Conservation (phyloP, 306 rosid species). For the Mimosa pudica region DNA sequence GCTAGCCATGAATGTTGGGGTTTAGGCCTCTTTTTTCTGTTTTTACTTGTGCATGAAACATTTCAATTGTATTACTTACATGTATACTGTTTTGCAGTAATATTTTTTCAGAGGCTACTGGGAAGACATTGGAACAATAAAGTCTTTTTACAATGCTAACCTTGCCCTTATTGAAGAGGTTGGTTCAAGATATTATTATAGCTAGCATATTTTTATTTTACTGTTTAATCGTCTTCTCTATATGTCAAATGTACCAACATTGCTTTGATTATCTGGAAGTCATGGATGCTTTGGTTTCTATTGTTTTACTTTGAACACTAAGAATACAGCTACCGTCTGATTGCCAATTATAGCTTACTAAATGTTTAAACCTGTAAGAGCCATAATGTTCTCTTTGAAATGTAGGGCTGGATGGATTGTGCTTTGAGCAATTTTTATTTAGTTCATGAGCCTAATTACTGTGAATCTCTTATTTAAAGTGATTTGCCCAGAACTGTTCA, state of each 20-base stretch:
- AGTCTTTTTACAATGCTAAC: slow-evolving; percentile 79
- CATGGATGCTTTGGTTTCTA: not conserved
- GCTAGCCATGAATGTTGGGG: not conserved
- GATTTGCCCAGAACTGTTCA: not conserved
- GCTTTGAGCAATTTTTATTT: slow-evolving; percentile 17
- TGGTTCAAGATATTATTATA: slow-evolving; percentile 28
- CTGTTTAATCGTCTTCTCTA: not conserved
- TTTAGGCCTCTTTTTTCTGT: not conserved
- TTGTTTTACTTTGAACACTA: not conserved
- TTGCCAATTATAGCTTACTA: not conserved
- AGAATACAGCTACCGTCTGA: not conserved
- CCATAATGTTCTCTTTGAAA: not conserved
- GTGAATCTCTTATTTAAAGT: slow-evolving; percentile 4
- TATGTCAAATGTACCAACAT: not conserved
- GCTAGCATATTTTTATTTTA: not conserved
- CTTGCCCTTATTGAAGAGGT: slow-evolving; percentile 94
- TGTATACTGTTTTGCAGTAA: slow-evolving; percentile 49
- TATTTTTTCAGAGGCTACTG: slow-evolving; percentile 82
- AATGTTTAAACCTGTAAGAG: not conserved
- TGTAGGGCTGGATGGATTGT: not conserved
- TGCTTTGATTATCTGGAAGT: not conserved
- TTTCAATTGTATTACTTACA: slow-evolving; percentile 5
- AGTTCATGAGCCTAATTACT: not conserved
- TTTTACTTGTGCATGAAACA: not conserved
- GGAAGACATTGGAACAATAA: slow-evolving; percentile 30